Percentiles rank a stretch among this genome's conserved stretches.
Conservation (phyloP, 2,329 filamentous ascomycete genomes). For the Calonectria pseudoreteaudii region DNA sequence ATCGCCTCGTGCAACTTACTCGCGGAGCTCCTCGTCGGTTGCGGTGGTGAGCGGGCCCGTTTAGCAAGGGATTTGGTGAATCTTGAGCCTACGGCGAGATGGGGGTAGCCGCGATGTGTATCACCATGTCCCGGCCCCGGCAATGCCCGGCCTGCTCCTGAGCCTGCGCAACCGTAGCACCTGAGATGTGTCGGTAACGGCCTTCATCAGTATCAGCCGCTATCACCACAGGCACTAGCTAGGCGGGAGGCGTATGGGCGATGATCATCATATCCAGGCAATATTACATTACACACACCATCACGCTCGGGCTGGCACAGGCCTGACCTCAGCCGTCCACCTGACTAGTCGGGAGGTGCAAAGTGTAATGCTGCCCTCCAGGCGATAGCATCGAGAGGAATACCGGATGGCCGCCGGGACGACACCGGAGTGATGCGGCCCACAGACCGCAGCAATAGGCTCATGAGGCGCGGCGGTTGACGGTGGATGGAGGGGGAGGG, state of each 20-base stretch:
- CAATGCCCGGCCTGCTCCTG: conserved; percentile 18
- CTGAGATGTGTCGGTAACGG: background rate
- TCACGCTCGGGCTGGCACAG: background rate
- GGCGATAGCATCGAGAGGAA: conserved; percentile 5
- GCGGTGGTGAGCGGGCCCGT: conserved; percentile 15
- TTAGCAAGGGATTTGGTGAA: background rate
- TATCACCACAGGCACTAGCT: conserved; percentile 7
- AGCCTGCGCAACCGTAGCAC: conserved; percentile 3
- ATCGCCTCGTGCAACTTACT: conserved; percentile 40
- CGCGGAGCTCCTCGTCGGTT: conserved; percentile 26
- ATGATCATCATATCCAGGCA: background rate
- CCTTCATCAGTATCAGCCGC: conserved; percentile 3
- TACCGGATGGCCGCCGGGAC: conserved; percentile 6
- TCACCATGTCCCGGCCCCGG: conserved; percentile 20
- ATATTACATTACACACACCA: conserved; percentile 6
- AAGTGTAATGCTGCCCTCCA: background rate
- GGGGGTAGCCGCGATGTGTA: background rate
- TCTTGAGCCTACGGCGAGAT: background rate
- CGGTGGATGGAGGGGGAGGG: conserved; percentile 6
- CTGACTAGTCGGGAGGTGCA: background rate
- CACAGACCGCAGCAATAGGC: conserved; percentile 17
- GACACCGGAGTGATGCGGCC: conserved; percentile 18
- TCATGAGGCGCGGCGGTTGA: conserved; percentile 20
- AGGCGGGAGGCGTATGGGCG: background rate
- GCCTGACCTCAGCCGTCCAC: background rate